These are phyloP conservation scores for Melampsora occidentalis DNA, from an alignment of 1,284 basidiomycete genomes.

Conservation along the genomic window DNA sequence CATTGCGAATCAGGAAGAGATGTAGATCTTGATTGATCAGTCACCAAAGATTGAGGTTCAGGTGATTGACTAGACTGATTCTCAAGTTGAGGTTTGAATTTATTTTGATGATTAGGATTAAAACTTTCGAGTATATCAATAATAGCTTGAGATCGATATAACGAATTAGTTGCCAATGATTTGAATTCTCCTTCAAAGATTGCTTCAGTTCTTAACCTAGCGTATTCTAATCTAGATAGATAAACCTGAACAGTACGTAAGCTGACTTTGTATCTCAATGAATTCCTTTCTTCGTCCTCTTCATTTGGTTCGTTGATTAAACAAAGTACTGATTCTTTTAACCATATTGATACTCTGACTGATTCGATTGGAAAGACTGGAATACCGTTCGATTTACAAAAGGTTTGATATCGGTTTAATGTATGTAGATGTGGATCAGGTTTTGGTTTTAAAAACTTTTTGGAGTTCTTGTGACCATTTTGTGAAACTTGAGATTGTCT, in stretches of 20 bases:
- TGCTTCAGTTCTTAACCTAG: conserved; percentile 26
- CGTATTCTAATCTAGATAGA: conserved; percentile 39
- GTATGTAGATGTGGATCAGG: conserved; percentile 42
- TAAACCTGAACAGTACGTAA: conserved; percentile 40
- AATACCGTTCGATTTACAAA: conserved; percentile 29
- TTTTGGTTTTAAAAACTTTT: conserved; percentile 18
- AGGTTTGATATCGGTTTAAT: conserved; percentile 23
- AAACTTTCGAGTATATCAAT: conserved; percentile 29
- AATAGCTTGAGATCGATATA: conserved; percentile 31
- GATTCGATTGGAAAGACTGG: conserved; percentile 37
- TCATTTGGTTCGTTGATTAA: neutral
- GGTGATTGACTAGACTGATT: too few relatives aligned
- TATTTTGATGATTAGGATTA: conserved; percentile 31
- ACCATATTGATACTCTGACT: conserved; percentile 27
- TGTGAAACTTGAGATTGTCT: conserved; percentile 7
- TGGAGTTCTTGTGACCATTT: neutral
- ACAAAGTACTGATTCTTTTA: conserved; percentile 36
- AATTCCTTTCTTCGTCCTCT: neutral
- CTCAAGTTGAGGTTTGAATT: neutral
- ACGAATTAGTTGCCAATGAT: conserved; percentile 15
- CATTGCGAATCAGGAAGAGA: too few relatives aligned
- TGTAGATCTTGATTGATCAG: too few relatives aligned
- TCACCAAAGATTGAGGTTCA: too few relatives aligned
- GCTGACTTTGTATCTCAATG: conserved; percentile 36
- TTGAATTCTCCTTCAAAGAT: conserved; percentile 25